Conservation (phyloP, 1,284 basidiomycete genomes). For the Naganishia liquefaciens region DNA sequence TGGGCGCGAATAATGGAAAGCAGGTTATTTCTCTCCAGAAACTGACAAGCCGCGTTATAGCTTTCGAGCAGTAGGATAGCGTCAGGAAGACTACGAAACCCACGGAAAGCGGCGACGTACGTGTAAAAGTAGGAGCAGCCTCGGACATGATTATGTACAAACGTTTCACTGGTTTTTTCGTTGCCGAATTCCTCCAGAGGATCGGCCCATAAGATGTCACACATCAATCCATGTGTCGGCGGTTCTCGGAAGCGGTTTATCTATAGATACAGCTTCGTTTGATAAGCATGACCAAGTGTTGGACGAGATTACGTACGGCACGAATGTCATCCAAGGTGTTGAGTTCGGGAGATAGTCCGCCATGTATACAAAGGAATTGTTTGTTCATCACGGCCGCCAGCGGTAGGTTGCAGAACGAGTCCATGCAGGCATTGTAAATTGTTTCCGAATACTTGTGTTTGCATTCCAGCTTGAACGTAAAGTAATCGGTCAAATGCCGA, state of each 20-base stretch:
- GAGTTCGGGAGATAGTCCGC: slow-evolving; percentile 85
- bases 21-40: slow-evolving; percentile 89
- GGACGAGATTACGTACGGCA: slow-evolving; percentile 57
- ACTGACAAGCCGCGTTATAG: slow-evolving; percentile 90
- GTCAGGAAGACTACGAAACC: slow-evolving; percentile 14
- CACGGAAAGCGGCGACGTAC: slow-evolving; percentile 57
- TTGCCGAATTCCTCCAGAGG: slow-evolving; percentile 90
- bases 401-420: slow-evolving; percentile 87
- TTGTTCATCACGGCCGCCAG: slow-evolving; percentile 96
- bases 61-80: slow-evolving; percentile 54
- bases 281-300: background rate
- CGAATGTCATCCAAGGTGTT: slow-evolving; percentile 88
- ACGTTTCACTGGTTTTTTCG: slow-evolving; percentile 79
- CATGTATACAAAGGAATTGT: slow-evolving; percentile 94
- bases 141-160: slow-evolving; percentile 88
- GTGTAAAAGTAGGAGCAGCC: slow-evolving; percentile 98
- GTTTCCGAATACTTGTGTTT: slow-evolving; percentile 92
- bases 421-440: slow-evolving; percentile 88
- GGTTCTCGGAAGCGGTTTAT: slow-evolving; percentile 94
- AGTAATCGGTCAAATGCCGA: slow-evolving; percentile 91
- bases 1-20: slow-evolving; percentile 94
- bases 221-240: slow-evolving; percentile 91
- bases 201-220: slow-evolving; percentile 92
- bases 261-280: slow-evolving; percentile 51
- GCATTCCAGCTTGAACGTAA: slow-evolving; percentile 95